Evolutionary conservation across 305 asterid genomes (phyloP).

Genomic region (Vinca major): DNA sequence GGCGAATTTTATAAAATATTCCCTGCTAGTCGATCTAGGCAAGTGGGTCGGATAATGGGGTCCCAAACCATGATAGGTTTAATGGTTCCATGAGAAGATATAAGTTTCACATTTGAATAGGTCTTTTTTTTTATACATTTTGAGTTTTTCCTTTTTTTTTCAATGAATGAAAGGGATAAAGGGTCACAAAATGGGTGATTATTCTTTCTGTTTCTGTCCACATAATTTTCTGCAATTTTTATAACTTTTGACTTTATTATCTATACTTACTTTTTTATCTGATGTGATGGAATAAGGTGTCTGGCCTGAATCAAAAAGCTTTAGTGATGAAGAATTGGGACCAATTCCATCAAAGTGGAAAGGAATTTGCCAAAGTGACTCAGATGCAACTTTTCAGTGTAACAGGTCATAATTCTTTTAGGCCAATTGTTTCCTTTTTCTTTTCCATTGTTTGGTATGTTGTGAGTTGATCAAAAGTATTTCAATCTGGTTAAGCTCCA

Average conservation of each 20-base stretch:
- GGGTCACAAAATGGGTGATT: too few species aligned
- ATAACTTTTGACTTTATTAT: not conserved
- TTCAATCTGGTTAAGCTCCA: not conserved
- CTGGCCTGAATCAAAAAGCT: constrained; percentile 11
- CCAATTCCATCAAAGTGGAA: constrained; percentile 53
- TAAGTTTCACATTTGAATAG: too few species aligned
- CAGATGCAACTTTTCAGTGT: constrained; percentile 61
- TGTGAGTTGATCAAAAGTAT: not conserved
- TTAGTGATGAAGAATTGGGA: constrained; percentile 11
- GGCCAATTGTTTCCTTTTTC: not conserved
- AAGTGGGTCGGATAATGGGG: too few species aligned
- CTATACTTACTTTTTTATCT: not conserved
- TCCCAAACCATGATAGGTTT: too few species aligned
- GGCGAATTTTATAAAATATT: too few species aligned
- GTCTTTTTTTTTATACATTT: too few species aligned
- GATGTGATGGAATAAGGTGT: constrained; percentile 7
- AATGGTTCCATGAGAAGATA: too few species aligned
- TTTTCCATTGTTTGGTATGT: not conserved
- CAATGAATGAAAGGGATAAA: too few species aligned
- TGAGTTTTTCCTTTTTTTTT: too few species aligned
- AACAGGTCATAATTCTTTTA: constrained; percentile 42
- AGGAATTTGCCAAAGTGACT: constrained; percentile 69
- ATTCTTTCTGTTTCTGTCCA: not conserved
- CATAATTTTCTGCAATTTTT: not conserved
- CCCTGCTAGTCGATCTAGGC: too few species aligned